These are phyloP conservation scores for Exsudoporus frostii DNA, from an alignment of 768 basidiomycete genomes.

Conservation along the genomic window DNA sequence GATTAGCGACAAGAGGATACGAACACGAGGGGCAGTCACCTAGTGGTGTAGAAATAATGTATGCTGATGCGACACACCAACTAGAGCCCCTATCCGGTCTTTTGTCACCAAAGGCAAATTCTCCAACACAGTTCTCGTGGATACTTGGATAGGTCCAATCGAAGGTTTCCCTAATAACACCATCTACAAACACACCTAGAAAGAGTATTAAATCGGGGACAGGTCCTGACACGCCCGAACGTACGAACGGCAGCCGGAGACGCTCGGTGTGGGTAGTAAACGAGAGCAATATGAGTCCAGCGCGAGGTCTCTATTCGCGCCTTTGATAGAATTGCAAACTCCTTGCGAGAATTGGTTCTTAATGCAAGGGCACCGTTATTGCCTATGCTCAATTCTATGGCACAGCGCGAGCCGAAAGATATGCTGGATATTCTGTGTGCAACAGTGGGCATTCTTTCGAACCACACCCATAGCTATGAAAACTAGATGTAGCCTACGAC, in stretches of 20 bases:
- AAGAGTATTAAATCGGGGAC: conserved; percentile 1
- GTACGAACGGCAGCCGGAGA: conserved; percentile 60
- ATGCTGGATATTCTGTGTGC: conserved; percentile 38
- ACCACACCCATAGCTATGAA: conserved; percentile 46
- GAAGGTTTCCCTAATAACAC: conserved; percentile 58
- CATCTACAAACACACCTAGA: conserved; percentile 73
- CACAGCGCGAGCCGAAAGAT: conserved; percentile 25
- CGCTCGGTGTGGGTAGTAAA: conserved; percentile 58
- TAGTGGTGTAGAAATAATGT: conserved; percentile 56
- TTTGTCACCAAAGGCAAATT: conserved; percentile 58
- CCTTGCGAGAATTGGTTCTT: conserved; percentile 36
- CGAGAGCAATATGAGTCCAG: conserved; percentile 72
- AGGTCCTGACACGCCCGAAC: conserved; percentile 17
- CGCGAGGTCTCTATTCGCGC: conserved; percentile 49
- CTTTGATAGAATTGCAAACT: conserved; percentile 43
- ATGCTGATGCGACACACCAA: conserved; percentile 69
- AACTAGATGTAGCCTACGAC: neutral
- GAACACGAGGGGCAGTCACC: conserved; percentile 34
- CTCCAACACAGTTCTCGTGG: conserved; percentile 34
- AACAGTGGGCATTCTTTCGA: conserved; percentile 40
- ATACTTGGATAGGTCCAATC: conserved; percentile 63
- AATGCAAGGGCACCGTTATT: conserved; percentile 58
- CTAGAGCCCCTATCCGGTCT: conserved; percentile 34
- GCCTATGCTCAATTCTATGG: conserved; percentile 47
- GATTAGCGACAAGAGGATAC: conserved; percentile 13